Conservation (phyloP, 176 grass and related monocot species). For the Oryza rufipogon region DNA sequence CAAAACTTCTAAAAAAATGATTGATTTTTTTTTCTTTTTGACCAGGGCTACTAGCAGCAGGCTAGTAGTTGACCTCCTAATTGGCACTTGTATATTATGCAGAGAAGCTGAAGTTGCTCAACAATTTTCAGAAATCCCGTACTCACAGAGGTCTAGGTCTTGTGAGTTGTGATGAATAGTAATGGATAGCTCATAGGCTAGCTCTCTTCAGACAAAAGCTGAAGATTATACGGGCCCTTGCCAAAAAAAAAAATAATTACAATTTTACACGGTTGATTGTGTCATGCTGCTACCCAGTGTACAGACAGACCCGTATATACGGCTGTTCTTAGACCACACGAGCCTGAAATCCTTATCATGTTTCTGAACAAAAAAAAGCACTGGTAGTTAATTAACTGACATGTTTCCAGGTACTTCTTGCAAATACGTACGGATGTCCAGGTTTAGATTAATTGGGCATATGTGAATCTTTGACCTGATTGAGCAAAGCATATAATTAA, state of each 20-base stretch:
- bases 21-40: not conserved
- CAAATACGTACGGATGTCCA: not conserved
- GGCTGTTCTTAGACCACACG: not conserved
- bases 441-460: not conserved
- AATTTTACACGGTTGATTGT: not conserved
- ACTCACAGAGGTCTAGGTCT: not conserved
- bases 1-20: not conserved
- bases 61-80: not conserved
- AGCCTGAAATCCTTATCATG: slow-evolving; percentile 5
- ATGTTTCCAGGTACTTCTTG: slow-evolving; percentile 26
- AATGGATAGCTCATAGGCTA: not conserved
- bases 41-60: no score
- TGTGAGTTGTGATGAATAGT: not conserved
- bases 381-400: not conserved
- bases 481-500: not conserved
- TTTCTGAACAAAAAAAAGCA: not conserved
- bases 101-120: not conserved
- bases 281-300: slow-evolving; percentile 37
- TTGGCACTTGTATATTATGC: not conserved
- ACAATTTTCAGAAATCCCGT: slow-evolving; percentile 36
- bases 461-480: slow-evolving; percentile 10
- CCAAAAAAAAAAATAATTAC: not conserved
- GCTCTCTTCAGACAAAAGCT: slow-evolving; percentile 9
- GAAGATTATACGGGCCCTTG: slow-evolving; percentile 22
- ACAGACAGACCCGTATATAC: slow-evolving; percentile 34